Conservation (phyloP, 1,284 basidiomycete species). For the Cerrena zonata region DNA sequence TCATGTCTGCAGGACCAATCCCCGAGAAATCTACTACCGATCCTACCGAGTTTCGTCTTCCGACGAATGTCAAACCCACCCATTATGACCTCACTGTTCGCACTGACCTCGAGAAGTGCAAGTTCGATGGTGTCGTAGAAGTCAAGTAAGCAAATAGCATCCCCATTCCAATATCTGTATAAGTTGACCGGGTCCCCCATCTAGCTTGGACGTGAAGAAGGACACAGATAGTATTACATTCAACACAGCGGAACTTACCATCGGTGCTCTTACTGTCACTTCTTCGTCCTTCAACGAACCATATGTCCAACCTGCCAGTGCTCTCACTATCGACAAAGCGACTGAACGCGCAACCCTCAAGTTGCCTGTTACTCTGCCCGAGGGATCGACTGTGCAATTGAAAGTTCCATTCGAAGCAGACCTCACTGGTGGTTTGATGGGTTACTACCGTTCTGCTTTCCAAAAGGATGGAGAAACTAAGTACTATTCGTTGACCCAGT, state of each 20-base stretch:
- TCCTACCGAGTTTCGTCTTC: constrained; percentile 61
- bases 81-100: constrained; percentile 83
- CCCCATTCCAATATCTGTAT: too few relatives aligned
- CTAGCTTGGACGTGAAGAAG: constrained; percentile 64
- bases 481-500: constrained; percentile 79
- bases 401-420: constrained; percentile 60
- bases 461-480: constrained; percentile 52
- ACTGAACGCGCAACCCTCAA: constrained; percentile 61
- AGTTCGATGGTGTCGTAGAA: constrained; percentile 74
- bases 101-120: constrained; percentile 72
- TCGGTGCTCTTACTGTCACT: constrained; percentile 64
- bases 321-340: constrained; percentile 46
- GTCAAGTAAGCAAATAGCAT: constrained; percentile 46
- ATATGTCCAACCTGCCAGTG: constrained; percentile 41
- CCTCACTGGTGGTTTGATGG: constrained; percentile 66
- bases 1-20: constrained; percentile 2
- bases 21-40: neutral
- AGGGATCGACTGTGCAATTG: constrained; percentile 59
- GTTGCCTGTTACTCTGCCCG: constrained; percentile 51
- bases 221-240: constrained; percentile 66
- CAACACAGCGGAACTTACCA: constrained; percentile 66
- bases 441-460: constrained; percentile 63
- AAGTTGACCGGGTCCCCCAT: neutral
- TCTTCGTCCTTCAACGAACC: constrained; percentile 53
- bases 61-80: constrained; percentile 64